phyloP scores from a whole-genome alignment of 2,329 filamentous ascomycete genomes.

The Exophiala xenobiotica region DNA sequence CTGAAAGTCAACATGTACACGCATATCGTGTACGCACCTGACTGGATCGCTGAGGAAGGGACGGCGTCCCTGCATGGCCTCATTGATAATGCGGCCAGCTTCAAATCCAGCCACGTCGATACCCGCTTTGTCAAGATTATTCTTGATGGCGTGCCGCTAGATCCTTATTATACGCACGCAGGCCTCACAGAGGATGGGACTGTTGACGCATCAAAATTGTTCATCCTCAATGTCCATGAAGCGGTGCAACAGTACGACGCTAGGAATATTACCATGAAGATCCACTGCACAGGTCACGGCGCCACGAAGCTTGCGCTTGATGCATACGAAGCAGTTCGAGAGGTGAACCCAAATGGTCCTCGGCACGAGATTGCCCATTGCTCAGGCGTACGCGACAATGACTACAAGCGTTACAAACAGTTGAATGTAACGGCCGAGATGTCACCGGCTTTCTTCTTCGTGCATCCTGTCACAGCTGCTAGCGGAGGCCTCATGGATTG shows the following conservation, averaged over 20 bases:
- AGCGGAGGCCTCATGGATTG: constrained; percentile 29
- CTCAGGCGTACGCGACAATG: constrained; percentile 32
- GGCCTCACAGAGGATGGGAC: constrained; percentile 31
- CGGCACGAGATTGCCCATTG: constrained; percentile 31
- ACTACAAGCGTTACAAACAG: constrained; percentile 32
- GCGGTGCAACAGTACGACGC: constrained; percentile 34
- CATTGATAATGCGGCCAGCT: constrained; percentile 29
- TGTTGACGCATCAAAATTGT: constrained; percentile 30
- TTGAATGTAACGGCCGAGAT: constrained; percentile 38
- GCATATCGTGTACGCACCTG: constrained; percentile 30
- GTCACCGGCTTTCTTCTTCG: constrained; percentile 34
- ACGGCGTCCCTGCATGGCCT: constrained; percentile 24
- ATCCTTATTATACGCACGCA: constrained; percentile 21
- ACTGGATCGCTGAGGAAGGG: constrained; percentile 29
- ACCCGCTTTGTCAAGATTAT: constrained; percentile 38
- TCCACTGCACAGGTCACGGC: constrained; percentile 37
- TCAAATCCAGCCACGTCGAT: constrained; percentile 33
- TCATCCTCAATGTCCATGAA: constrained; percentile 13
- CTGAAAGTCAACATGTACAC: constrained; percentile 32
- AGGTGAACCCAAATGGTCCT: constrained; percentile 31
- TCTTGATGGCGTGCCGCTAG: constrained; percentile 36
- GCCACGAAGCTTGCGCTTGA: constrained; percentile 35
- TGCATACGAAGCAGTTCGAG: constrained; percentile 31
- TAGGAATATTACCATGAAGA: constrained; percentile 36
- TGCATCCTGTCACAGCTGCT: constrained; percentile 13